A percentile compares a stretch with the other conserved stretches of the same genome.
Evolutionary conservation across 495 filamentous ascomycete genomes (phyloP).

Genomic region (Aspergillus baeticus): DNA sequence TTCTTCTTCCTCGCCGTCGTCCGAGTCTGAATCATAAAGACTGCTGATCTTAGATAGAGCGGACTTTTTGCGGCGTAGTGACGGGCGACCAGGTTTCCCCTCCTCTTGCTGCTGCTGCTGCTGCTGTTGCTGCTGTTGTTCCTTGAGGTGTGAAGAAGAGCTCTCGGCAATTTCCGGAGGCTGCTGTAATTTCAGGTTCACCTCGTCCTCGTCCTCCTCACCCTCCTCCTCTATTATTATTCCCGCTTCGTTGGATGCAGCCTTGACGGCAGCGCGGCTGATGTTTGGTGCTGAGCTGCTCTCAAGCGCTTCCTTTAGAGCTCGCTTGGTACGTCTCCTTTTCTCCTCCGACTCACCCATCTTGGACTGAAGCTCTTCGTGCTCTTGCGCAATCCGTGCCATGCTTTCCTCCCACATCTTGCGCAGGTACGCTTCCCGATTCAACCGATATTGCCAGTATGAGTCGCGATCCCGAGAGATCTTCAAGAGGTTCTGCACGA

Average conservation of each 20-base stretch:
- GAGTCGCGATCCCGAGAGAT: constrained; percentile 92
- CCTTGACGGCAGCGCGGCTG: constrained; percentile 40
- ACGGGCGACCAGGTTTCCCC: constrained; percentile 8
- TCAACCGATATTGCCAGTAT: constrained; percentile 94
- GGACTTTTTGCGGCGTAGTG: constrained; percentile 28
- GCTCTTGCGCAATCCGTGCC: constrained; percentile 87
- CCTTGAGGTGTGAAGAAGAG: constrained; percentile 2
- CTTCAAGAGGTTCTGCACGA: constrained; percentile 83
- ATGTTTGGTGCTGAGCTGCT: constrained; percentile 49
- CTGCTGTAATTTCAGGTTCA: constrained; percentile 18
- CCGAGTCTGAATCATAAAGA: constrained; percentile 76
- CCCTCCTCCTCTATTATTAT: no score
- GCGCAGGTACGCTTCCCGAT: constrained; percentile 82
- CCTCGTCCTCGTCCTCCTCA: constrained; percentile 17
- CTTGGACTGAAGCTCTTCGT: constrained; percentile 82
- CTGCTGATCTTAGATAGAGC: constrained; percentile 35
- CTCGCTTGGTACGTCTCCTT: constrained; percentile 83
- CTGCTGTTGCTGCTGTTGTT: constrained; percentile 1
- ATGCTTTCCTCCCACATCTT: constrained; percentile 99
- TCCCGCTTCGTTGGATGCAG: constrained; percentile 20
- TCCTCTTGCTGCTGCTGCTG: no score
- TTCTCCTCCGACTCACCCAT: constrained; percentile 91
- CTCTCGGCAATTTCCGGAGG: constrained; percentile 12
- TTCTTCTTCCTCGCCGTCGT: constrained; percentile 82
- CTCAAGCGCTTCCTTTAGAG: constrained; percentile 82